Evolutionary conservation across 257 asterid species (phyloP), one percentile per base, ranked within the genome.

Genomic region (Sherardia arvensis): DNA sequence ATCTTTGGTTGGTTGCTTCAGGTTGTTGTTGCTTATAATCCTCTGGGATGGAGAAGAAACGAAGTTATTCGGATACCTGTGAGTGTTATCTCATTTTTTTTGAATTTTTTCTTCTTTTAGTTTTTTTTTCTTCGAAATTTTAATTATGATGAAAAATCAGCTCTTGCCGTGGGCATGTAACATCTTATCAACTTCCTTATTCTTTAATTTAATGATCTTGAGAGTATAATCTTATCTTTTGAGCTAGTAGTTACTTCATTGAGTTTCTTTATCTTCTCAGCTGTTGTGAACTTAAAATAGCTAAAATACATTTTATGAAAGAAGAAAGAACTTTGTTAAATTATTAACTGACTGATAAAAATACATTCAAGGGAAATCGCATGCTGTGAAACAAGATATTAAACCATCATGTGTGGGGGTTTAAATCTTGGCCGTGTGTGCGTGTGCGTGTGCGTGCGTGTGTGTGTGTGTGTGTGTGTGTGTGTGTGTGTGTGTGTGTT

Each of bases 21-120:
- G 96, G 87, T 82, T 66, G 75, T 88, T 57, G 73, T 88, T 63
- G 87, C 78, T 55, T 88, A 88, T 74, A 88, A 88, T 73, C 69
- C 96, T 73, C 82, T 88, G 27, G 94, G 94, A 59, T 85, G 96
- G 94, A 76, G 69, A 73, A 81, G 96, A 73, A 79, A 74, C 66
- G 96, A 88, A 69, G 73, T 79, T 75, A 67, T 88, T 70, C 82
- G 88, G 53, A 74, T 88, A 67, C 96, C 96, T 59, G 96, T 88
- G 73, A 81, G 96, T 79, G 59, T 67, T 29, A 32, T 58, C 56
- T 34, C 43, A 26, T 53, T 73, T 63, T 59, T 61, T 5, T 10
- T 38, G 1, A n/a, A 10, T 38, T 38, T 0, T 34, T 8, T 38
- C 45, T 68, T 62, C 59, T 25, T 40, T 30, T 30, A 45, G 58